Evolutionary conservation across 495 filamentous ascomycete species (phyloP).

Genomic region (Penicillium roqueforti): DNA sequence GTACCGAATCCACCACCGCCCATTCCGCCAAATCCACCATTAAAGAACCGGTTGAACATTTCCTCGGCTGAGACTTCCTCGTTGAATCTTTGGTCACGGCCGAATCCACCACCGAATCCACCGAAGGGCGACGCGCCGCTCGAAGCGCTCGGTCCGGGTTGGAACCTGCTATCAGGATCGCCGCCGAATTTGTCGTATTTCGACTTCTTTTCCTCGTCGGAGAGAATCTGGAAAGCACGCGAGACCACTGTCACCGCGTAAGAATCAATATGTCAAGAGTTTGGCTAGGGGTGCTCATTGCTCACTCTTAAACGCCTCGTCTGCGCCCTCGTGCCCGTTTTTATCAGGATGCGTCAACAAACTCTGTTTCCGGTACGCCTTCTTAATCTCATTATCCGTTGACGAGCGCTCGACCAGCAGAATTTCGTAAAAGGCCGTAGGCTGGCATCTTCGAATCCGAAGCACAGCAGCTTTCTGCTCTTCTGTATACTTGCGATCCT

Average conservation of each 20-base stretch:
- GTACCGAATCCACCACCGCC: conserved; percentile 63
- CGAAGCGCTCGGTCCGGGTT: conserved; percentile 46
- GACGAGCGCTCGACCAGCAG: conserved; percentile 68
- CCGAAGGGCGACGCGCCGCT: conserved; percentile 56
- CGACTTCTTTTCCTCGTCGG: conserved; percentile 85
- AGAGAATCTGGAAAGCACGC: conserved; percentile 87
- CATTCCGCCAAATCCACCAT: conserved; percentile 50
- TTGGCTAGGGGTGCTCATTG: conserved; percentile 6
- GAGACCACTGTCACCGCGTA: conserved; percentile 64
- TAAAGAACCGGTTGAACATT: conserved; percentile 93
- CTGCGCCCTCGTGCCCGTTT: conserved; percentile 94
- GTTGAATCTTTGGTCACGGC: conserved; percentile 58
- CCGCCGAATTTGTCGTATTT: conserved; percentile 84
- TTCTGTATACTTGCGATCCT: conserved; percentile 79
- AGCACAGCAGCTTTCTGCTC: conserved; percentile 90
- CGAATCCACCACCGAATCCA: conserved; percentile 62
- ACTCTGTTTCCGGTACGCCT: conserved; percentile 91
- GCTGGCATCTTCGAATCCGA: conserved; percentile 73
- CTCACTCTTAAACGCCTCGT: conserved; percentile 93
- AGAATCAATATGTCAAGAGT: not conserved
- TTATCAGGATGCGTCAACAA: conserved; percentile 96
- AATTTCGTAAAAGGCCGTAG: conserved; percentile 95
- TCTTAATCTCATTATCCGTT: conserved; percentile 85
- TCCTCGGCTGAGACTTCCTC: conserved; percentile 96
- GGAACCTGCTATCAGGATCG: conserved; percentile 85